phyloP scores from a whole-genome alignment of 2,329 filamentous ascomycete species.

The Colletotrichum sp. region DNA sequence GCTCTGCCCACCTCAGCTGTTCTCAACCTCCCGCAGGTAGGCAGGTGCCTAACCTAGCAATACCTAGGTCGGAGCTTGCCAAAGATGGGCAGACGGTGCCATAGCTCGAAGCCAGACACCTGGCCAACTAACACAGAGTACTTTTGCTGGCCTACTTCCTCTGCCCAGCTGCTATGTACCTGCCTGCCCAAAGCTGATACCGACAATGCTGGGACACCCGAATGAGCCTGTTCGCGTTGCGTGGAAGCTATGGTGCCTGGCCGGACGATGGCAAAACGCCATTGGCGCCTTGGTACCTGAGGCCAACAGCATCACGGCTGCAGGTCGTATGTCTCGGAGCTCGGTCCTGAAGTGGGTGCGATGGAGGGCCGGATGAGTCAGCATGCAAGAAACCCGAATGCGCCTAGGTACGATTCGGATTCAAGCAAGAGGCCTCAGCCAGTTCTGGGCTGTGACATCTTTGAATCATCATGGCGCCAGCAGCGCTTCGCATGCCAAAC shows the following conservation, averaged over 20 bases:
- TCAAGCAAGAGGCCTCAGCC: background rate
- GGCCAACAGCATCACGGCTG: background rate
- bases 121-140: background rate
- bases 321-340: background rate
- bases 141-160: background rate
- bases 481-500: background rate
- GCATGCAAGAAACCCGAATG: background rate
- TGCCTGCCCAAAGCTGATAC: background rate
- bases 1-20: background rate
- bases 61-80: background rate
- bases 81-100: background rate
- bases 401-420: background rate
- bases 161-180: background rate
- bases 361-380: background rate
- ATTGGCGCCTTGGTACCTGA: slow-evolving; percentile 7
- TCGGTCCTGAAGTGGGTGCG: background rate
- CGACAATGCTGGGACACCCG: background rate
- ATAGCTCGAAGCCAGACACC: background rate
- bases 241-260: background rate
- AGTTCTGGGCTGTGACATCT: background rate
- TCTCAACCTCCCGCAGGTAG: background rate
- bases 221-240: background rate
- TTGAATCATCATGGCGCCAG: background rate
- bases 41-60: background rate
- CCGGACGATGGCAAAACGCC: background rate